Percentiles rank a stretch among this genome's conserved stretches.
Conservation (phyloP, 2,329 filamentous ascomycete genomes). For the Coniella vitis region DNA sequence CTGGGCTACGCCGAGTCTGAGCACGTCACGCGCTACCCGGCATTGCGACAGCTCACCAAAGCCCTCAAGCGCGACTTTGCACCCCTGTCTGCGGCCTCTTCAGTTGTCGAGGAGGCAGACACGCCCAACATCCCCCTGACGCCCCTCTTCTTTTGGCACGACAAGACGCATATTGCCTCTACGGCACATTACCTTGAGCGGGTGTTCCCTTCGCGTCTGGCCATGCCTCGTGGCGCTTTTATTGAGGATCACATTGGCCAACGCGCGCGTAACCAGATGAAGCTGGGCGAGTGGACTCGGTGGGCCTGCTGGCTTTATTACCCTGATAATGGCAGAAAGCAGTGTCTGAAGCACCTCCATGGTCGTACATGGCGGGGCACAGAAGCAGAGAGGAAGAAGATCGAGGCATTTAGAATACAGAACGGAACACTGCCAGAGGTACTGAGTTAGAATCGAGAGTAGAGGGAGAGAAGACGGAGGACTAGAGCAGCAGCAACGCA, state of each 20-base stretch:
- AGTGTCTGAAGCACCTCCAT: constrained; percentile 44
- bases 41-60: constrained; percentile 34
- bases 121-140: constrained; percentile 37
- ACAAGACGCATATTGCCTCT: constrained; percentile 48
- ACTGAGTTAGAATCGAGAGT: too few species aligned
- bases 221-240: constrained; percentile 45
- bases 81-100: background rate
- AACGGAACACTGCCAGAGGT: background rate
- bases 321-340: constrained; percentile 35
- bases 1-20: constrained; percentile 42
- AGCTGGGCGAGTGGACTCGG: constrained; percentile 41
- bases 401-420: constrained; percentile 1
- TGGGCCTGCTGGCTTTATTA: constrained; percentile 53
- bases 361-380: constrained; percentile 43
- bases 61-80: constrained; percentile 35
- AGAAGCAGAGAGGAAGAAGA: constrained; percentile 21
- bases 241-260: constrained; percentile 52
- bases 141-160: constrained; percentile 53
- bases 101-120: too few species aligned
- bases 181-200: constrained; percentile 41
- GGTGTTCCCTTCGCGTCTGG: constrained; percentile 43
- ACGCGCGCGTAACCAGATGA: constrained; percentile 49
- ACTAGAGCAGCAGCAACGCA: too few species aligned
- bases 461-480: too few species aligned
- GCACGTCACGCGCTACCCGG: constrained; percentile 36